phyloP scores from a whole-genome alignment of 768 basidiomycete species.

The Suillus occidentalis region DNA sequence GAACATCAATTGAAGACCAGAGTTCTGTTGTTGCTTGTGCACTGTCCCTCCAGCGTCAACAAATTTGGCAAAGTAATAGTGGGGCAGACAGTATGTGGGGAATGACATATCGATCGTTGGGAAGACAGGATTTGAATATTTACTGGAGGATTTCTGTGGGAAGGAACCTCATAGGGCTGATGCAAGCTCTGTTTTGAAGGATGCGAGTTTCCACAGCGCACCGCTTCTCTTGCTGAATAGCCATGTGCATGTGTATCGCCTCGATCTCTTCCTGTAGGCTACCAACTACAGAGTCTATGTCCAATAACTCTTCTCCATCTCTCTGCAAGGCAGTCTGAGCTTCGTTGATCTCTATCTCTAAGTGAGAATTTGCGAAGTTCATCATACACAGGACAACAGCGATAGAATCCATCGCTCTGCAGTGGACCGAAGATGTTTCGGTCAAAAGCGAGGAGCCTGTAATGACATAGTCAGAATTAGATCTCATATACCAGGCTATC shows the following conservation, averaged over 20 bases:
- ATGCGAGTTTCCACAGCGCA: constrained; percentile 16
- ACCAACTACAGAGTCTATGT: neutral
- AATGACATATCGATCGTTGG: constrained; percentile 20
- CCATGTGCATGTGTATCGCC: constrained; percentile 14
- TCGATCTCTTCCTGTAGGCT: neutral
- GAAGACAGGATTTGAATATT: constrained; percentile 30
- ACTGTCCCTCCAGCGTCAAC: constrained; percentile 32
- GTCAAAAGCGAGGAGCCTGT: neutral
- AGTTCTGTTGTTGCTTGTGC: constrained; percentile 31
- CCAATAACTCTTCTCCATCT: neutral
- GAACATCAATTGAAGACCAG: constrained; percentile 31
- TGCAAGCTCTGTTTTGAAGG: constrained; percentile 23
- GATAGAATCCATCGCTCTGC: neutral
- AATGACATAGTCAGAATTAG: neutral
- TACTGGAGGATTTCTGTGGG: constrained; percentile 35
- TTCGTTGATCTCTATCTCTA: neutral
- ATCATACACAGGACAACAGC: neutral
- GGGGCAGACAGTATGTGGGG: constrained; percentile 27
- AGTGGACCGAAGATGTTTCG: neutral
- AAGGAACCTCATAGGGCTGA: constrained; percentile 29
- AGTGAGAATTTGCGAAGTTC: neutral
- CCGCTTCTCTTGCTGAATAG: constrained; percentile 22
- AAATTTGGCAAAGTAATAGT: constrained; percentile 33
- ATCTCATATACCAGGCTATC: neutral
- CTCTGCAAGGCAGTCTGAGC: neutral